A percentile compares a stretch with the other conserved stretches of the same genome.
These are phyloP conservation scores for Pulveroboletus sp. DNA, from an alignment of 768 basidiomycete genomes.

Conservation along the genomic window DNA sequence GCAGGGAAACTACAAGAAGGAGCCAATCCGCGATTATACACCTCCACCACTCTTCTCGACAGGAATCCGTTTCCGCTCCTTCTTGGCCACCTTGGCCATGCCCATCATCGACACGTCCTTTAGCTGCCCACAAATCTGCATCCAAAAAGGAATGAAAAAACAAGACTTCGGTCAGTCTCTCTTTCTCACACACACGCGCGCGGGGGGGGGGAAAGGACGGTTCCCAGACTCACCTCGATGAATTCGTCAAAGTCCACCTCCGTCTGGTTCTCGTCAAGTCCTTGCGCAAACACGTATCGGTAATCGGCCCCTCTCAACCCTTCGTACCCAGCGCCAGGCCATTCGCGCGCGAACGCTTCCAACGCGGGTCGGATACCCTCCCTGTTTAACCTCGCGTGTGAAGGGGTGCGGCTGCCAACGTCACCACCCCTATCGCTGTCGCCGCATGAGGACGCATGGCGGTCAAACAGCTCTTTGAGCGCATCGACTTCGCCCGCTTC, in stretches of 20 bases:
- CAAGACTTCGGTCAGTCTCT: too few relatives aligned
- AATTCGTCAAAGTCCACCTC: constrained; percentile 81
- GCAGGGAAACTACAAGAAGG: too few relatives aligned
- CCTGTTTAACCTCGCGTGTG: constrained; percentile 27
- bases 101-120: constrained; percentile 58
- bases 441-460: neutral
- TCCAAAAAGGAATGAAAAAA: neutral
- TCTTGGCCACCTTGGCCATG: constrained; percentile 29
- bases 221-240: constrained; percentile 50
- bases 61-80: constrained; percentile 48
- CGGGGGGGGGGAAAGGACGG: too few relatives aligned
- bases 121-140: constrained; percentile 66
- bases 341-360: constrained; percentile 36
- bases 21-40: constrained; percentile 11
- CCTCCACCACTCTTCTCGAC: constrained; percentile 29
- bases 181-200: too few relatives aligned
- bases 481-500: constrained; percentile 46
- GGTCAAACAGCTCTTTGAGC: constrained; percentile 36
- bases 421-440: neutral
- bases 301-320: constrained; percentile 57
- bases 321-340: constrained; percentile 47
- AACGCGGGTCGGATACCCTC: constrained; percentile 40
- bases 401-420: neutral
- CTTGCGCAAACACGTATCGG: constrained; percentile 72
- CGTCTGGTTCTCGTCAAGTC: constrained; percentile 45